Conservation (phyloP, 2,329 filamentous ascomycete genomes). For the Colletotrichum acutatum region DNA sequence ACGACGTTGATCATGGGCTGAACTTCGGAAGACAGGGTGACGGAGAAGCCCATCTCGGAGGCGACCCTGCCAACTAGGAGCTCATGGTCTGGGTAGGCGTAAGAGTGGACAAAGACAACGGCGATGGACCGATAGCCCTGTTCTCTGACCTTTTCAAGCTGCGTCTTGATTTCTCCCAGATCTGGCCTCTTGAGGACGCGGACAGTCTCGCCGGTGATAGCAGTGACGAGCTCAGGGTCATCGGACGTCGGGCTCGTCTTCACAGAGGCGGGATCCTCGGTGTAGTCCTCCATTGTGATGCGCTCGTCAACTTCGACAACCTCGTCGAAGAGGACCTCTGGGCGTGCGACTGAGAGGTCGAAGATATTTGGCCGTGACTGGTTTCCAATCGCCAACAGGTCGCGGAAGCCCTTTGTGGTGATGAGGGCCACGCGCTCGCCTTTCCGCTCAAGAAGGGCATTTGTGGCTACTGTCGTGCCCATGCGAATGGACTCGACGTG, state of each 20-base stretch:
- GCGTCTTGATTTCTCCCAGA: slow-evolving; percentile 60
- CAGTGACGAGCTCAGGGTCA: slow-evolving; percentile 65
- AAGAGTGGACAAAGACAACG: slow-evolving; percentile 80
- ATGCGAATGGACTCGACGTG: slow-evolving; percentile 75
- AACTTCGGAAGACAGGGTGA: slow-evolving; percentile 49
- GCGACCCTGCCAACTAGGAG: slow-evolving; percentile 49
- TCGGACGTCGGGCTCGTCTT: slow-evolving; percentile 52
- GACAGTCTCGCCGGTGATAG: slow-evolving; percentile 75
- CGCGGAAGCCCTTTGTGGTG: slow-evolving; percentile 78
- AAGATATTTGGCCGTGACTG: slow-evolving; percentile 80
- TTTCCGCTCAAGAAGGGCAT: slow-evolving; percentile 80
- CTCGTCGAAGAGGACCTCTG: slow-evolving; percentile 75
- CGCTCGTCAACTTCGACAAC: slow-evolving; percentile 81
- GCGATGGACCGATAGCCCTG: slow-evolving; percentile 63
- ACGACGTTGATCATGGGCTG: slow-evolving; percentile 57
- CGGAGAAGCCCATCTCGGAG: slow-evolving; percentile 53
- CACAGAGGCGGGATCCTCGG: slow-evolving; percentile 72
- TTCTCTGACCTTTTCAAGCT: slow-evolving; percentile 70
- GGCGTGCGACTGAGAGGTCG: slow-evolving; percentile 75
- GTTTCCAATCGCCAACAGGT: slow-evolving; percentile 78
- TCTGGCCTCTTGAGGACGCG: slow-evolving; percentile 72
- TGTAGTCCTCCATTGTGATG: slow-evolving; percentile 79
- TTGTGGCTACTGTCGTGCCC: slow-evolving; percentile 85
- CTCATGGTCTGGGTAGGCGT: slow-evolving; percentile 68
- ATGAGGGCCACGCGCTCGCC: slow-evolving; percentile 78